Evolutionary conservation across 2,329 filamentous ascomycete species (phyloP), one percentile per base, ranked within the genome.

Genomic region (Sporothrix humicola): DNA sequence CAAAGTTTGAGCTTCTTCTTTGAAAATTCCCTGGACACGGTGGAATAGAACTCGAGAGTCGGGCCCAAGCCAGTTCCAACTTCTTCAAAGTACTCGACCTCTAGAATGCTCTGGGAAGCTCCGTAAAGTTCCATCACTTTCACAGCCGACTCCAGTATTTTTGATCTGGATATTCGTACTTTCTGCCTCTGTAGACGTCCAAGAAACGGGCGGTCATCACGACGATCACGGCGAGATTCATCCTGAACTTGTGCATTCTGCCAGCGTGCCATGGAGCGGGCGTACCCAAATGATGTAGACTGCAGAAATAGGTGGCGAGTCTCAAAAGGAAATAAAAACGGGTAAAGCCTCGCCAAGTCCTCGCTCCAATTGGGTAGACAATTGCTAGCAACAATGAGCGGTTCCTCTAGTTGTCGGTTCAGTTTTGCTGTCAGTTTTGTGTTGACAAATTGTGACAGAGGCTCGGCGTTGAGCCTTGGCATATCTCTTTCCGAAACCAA

Each of bases 111-210:
- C 74, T 97, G 93, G 0, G 95, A 97, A n/a, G 93, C 93, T 0
- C 96, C 96, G 79, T 99, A 99, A 2, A 98, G 88, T 78, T 99
- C 95, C 95, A 99, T 98, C 44, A 99, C 96, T 82, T 99, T 99
- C 81, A 98, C 87, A 0, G 96, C 96, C 15, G 96, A 98, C 81
- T 99, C 96, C 8, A 99, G 86, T 63, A 99, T 98, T 78, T 97
- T 94, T n/a, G 90, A 90, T 59, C 96, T 90, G 5, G 95, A 97
- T 75, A 99, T 98, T 61, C 96, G 92, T n/a, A 99, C 95, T 82
- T 99, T 99, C 79, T 99, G 96, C 73, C 96, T 91, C 81, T 98
- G 96, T 1, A 98, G 87, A 58, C 95, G 89, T 15, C 96, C 96
- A 2, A 98, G 85, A 86, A 97, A 97, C 1, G 95, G 94, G 13